Evolutionary conservation across 2,329 filamentous ascomycete genomes (phyloP).

Genomic region (Pseudogymnoascus sp.): DNA sequence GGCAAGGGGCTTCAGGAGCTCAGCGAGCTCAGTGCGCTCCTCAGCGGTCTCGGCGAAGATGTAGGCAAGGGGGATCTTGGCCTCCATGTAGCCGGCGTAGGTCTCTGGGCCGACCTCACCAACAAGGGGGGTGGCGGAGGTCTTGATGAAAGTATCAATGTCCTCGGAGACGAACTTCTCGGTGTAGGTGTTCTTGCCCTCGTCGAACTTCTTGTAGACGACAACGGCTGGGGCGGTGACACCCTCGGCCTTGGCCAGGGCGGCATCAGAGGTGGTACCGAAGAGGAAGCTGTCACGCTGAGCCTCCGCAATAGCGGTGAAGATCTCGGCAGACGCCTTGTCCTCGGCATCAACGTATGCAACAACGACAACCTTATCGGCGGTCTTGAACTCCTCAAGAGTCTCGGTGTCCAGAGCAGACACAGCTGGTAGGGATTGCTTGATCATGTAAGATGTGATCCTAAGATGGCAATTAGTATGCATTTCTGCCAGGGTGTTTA

Average conservation of each 20-base stretch:
- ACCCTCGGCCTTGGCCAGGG: constrained; percentile 81
- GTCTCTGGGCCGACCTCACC: constrained; percentile 97
- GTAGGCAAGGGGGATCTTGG: constrained; percentile 89
- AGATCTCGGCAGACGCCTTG: constrained; percentile 83
- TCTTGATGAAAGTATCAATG: constrained; percentile 79
- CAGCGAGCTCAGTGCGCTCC: constrained; percentile 74
- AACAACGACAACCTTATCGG: constrained; percentile 93
- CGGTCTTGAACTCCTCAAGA: constrained; percentile 92
- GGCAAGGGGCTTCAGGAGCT: constrained; percentile 76
- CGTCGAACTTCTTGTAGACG: constrained; percentile 96
- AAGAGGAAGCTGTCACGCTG: constrained; percentile 91
- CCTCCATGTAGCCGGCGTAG: constrained; percentile 89
- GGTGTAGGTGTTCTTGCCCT: constrained; percentile 81
- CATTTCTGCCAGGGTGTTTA: background rate
- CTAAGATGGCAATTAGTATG: constrained; percentile 31
- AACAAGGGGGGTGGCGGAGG: constrained; percentile 78
- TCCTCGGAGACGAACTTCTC: constrained; percentile 76
- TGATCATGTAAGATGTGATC: constrained; percentile 87
- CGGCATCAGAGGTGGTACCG: constrained; percentile 76
- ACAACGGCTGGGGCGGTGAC: constrained; percentile 82
- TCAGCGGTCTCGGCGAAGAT: constrained; percentile 92
- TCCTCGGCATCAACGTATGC: constrained; percentile 76
- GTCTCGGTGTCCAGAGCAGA: constrained; percentile 75
- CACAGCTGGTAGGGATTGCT: constrained; percentile 91
- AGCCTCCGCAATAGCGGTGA: constrained; percentile 59